These are phyloP conservation scores for Coniophora puteana DNA, from an alignment of 1,284 basidiomycete species.

Conservation along the genomic window DNA sequence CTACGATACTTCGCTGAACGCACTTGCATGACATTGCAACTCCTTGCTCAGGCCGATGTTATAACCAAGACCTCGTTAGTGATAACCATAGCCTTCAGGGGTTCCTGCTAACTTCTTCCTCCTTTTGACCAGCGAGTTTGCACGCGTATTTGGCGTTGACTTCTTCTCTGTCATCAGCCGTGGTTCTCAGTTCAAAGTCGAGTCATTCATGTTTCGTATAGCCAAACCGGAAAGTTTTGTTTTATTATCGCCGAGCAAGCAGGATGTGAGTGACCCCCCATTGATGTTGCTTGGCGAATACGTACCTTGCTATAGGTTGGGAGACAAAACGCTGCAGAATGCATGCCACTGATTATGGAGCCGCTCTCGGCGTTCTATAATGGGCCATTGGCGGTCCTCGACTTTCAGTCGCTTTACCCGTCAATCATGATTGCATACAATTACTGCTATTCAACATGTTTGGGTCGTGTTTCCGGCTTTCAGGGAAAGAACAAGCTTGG, in stretches of 20 bases:
- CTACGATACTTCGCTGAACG: conserved; percentile 65
- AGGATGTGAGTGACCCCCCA: conserved; percentile 55
- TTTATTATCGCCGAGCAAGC: conserved; percentile 81
- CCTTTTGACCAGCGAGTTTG: conserved; percentile 73
- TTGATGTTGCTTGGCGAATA: background rate
- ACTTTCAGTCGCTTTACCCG: conserved; percentile 96
- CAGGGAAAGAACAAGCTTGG: conserved; percentile 90
- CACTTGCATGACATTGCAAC: conserved; percentile 65
- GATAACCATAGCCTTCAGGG: background rate
- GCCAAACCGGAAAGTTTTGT: conserved; percentile 96
- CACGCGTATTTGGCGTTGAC: conserved; percentile 95
- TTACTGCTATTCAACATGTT: conserved; percentile 94
- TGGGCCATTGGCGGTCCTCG: conserved; percentile 87
- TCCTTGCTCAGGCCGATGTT: conserved; percentile 78
- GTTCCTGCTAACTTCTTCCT: conserved; percentile 4
- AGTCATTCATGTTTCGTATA: conserved; percentile 97
- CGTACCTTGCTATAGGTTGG: conserved; percentile 61
- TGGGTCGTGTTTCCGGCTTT: conserved; percentile 85
- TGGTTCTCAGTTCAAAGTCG: conserved; percentile 97
- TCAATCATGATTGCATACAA: conserved; percentile 99
- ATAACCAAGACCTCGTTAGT: conserved; percentile 87
- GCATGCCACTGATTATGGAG: conserved; percentile 93
- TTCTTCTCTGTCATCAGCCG: conserved; percentile 94
- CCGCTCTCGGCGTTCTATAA: conserved; percentile 91
- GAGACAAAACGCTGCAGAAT: conserved; percentile 95